Evolutionary conservation across 2,329 filamentous ascomycete genomes (phyloP), one percentile per base, ranked within the genome.

Genomic region (Polytolypa hystricis): DNA sequence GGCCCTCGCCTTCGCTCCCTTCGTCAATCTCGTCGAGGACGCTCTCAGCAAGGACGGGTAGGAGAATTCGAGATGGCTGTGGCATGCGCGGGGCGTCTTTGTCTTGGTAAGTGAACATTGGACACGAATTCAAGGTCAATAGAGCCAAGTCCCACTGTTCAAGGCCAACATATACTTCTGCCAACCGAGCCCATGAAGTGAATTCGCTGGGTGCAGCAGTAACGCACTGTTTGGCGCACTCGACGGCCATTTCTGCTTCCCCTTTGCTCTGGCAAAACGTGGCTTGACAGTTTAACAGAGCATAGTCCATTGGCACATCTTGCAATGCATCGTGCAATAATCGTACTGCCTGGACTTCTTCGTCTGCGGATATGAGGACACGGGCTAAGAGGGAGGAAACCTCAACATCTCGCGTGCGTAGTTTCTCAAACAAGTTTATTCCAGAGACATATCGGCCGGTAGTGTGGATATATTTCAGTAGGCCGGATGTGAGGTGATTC

Each of bases 31-130:
- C 91, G 49, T 98, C 91, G 37, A 95, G 75, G 40, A 87, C 77
- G 12, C 84, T 93, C 59, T 96, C 91, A 0, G 82, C 73, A 35
- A 96, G 71, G 11, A 89, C 83, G 0, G 91, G 91, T 10, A 98
- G 73, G 48, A 83, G 77, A 28, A 96, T 82, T 38, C 86, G 83
- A 50, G 82, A 81, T 0, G 91, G 87, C 53, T 94, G 86, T 1
- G 91, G 91, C 81, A 96, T 89, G 41, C 91, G 66, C 3, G 91
- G 91, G 4, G 86, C 81, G 57, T 98, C 91, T 60, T 95, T 96
- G 62, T 98, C 91, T 61, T 96, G 91, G 60, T 98, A 96, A 5
- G 91, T 98, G 60, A 98, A 98, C 91, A 98, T 98, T 6, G 91
- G 91, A 59, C 91, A 98, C 12, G 91, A 98, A 64, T 98, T 98